Evolutionary conservation across 257 asterid genomes (phyloP), one percentile per base, ranked within the genome.

Genomic region (Capsicum rhomboideum): DNA sequence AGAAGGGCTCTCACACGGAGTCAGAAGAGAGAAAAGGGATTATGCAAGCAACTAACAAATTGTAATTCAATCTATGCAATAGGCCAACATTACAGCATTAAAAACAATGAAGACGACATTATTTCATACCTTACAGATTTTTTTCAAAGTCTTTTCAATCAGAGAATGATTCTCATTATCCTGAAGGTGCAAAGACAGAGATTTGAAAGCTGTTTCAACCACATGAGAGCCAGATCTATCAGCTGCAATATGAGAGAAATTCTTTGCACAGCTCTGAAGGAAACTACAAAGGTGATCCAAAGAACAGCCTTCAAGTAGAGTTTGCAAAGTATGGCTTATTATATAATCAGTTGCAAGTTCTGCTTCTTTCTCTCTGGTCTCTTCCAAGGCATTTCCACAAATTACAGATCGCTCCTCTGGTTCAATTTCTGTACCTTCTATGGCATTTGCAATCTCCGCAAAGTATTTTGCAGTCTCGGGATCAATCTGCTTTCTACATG

Each of bases 211-310:
- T 26, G 99, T 90, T 88, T 97, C 98, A 83, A 93, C 98, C 40
- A 97, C 99, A 84, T 97, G 99, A 71, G 99, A 97, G 87, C 99
- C 98, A 17, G 98, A 97, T 86, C 93, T 91, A 88, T 97, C 98
- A 89, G 86, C 89, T 26, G 94, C 91, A 82, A 97, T 93, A 18
- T 89, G 92, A 52, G 89, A 80, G 87, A 97, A 93, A n/a, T 84
- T 83, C 67, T 88, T 78, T 8, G 94, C 91, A 84, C 93, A 92
- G 85, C 89, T 89, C 53, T 78, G 90, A 28, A 97, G 90, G 84
- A 97, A 95, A 86, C 90, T 85, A 88, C 98, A 95, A 84, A 97
- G 94, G 59, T 85, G 90, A 72, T 95, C 98, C 79, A 91, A 78
- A 3, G 98, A 92, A 91, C 96, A 93, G 82, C 94, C 96, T 77